These are phyloP conservation scores for Suillus placidus DNA, from an alignment of 768 basidiomycete species.

Conservation along the genomic window DNA sequence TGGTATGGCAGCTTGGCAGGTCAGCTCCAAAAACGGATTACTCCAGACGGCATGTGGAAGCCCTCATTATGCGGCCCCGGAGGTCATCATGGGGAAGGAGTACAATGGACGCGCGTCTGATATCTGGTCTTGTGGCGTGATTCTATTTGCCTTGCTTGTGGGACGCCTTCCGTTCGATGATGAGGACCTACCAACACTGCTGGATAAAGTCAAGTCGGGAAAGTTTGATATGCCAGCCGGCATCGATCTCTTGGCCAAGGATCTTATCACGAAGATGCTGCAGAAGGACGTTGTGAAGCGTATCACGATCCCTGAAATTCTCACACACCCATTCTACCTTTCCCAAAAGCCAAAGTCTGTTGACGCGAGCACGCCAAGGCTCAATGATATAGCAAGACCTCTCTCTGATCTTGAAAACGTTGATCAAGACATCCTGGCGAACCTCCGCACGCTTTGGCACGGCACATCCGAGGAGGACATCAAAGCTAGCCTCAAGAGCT, in stretches of 20 bases:
- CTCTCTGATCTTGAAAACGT: slow-evolving; percentile 65
- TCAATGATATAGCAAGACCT: slow-evolving; percentile 72
- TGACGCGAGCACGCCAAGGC: slow-evolving; percentile 51
- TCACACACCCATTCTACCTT: slow-evolving; percentile 78
- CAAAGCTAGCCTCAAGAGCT: slow-evolving; percentile 61
- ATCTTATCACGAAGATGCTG: slow-evolving; percentile 82
- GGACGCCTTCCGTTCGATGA: slow-evolving; percentile 94
- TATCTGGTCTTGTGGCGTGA: slow-evolving; percentile 97
- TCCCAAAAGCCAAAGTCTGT: slow-evolving; percentile 51
- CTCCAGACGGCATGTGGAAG: slow-evolving; percentile 90
- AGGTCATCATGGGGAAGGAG: slow-evolving; percentile 79
- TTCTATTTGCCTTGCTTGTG: slow-evolving; percentile 85
- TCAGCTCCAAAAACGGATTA: slow-evolving; percentile 53
- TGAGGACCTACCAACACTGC: slow-evolving; percentile 74
- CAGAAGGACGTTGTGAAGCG: slow-evolving; percentile 70
- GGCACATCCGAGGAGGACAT: slow-evolving; percentile 76
- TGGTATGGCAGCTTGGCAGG: slow-evolving; percentile 96
- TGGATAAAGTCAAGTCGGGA: slow-evolving; percentile 79
- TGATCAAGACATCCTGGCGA: slow-evolving; percentile 88
- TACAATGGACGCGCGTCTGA: slow-evolving; percentile 90
- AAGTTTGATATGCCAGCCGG: slow-evolving; percentile 72
- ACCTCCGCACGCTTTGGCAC: slow-evolving; percentile 91
- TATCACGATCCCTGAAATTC: slow-evolving; percentile 82
- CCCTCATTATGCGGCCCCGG: slow-evolving; percentile 94
- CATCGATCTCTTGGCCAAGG: slow-evolving; percentile 69